Base-by-base conservation (phyloP, 108 stramenopile genomes). In the Fragilaria crotonensis region DNA sequence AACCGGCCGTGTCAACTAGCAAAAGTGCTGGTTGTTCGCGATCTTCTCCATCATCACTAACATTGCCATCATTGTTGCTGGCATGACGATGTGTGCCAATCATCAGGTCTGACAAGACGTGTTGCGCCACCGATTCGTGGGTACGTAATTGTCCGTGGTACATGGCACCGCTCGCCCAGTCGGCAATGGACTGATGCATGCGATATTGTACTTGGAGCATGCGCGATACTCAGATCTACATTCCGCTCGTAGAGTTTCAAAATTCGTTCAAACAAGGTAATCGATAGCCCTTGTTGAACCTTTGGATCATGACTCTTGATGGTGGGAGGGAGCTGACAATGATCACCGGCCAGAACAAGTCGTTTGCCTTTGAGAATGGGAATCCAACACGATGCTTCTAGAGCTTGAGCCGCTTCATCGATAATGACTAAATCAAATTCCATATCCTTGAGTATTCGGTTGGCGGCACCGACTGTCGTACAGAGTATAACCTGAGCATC, bases 391-490 rank as follows among this genome's bases (percentile, higher is more conserved):
- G 89, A 86, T 18, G 92, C 92, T 55, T 99, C 97, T 57, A 98
- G 59, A 11, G 94, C 94, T 70, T 97, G 96, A 7, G 97, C 99
- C 5, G 96, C 97, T 67, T 99, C 99, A 63, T 99, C 99, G 59
- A 99, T 95, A n/a, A 99, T 70, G 4, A 98, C 94, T 31, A 98
- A 64, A 78, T 99, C 99, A 77, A 99, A 99, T 22, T 73, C 80
- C 48, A 72, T 67, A 23, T 59, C 48, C 47, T 80, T 71, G 23
- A 86, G 55, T 26, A 84, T 60, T 19, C 68, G 66, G 60, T 75
- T 73, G 22, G 80, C 79, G 23, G 93, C 93, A 52, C 95, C 93
- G n/a, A 93, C 81, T 55, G 85, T 90, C 5, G 95, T 96, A 23
- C 87, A 75, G 41, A 96, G 62, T 3, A 96, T 89, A 3, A 96